phyloP scores from a whole-genome alignment of 1,139 yeast genomes.

The Spencermartinsiella ligniputridi region DNA sequence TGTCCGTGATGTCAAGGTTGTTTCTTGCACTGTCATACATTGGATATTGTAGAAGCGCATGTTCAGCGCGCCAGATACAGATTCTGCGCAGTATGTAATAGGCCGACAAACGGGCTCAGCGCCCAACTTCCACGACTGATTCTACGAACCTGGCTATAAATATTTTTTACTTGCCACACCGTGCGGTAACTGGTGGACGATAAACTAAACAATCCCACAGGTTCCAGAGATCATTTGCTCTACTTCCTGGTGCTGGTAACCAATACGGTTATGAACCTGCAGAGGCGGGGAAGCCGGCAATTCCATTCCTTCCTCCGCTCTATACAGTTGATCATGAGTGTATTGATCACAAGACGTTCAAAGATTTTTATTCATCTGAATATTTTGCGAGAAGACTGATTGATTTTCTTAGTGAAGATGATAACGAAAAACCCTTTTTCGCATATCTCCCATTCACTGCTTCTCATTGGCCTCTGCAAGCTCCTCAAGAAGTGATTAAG shows the following conservation, averaged over 20 bases:
- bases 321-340: conserved; percentile 38
- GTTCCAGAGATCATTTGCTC: conserved; percentile 47
- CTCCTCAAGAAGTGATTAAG: conserved; percentile 43
- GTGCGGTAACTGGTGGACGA: too few relatives aligned
- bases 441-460: conserved; percentile 54
- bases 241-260: conserved; percentile 57
- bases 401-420: conserved; percentile 33
- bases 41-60: too few relatives aligned
- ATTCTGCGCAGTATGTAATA: too few relatives aligned
- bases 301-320: conserved; percentile 26
- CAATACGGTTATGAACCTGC: conserved; percentile 48
- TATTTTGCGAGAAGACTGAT: conserved; percentile 44
- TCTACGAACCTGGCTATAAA: too few relatives aligned
- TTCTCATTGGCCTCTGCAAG: conserved; percentile 62
- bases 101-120: too few relatives aligned
- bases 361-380: conserved; percentile 45
- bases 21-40: too few relatives aligned
- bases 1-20: too few relatives aligned
- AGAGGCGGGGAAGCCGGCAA: conserved; percentile 25
- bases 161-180: too few relatives aligned
- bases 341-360: conserved; percentile 28
- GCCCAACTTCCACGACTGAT: too few relatives aligned
- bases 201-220: conserved; percentile 48
- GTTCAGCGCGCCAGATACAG: too few relatives aligned
- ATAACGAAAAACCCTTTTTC: conserved; percentile 42